phyloP scores from a whole-genome alignment of 2,329 filamentous ascomycete species.

The Colletotrichum plurivorum region DNA sequence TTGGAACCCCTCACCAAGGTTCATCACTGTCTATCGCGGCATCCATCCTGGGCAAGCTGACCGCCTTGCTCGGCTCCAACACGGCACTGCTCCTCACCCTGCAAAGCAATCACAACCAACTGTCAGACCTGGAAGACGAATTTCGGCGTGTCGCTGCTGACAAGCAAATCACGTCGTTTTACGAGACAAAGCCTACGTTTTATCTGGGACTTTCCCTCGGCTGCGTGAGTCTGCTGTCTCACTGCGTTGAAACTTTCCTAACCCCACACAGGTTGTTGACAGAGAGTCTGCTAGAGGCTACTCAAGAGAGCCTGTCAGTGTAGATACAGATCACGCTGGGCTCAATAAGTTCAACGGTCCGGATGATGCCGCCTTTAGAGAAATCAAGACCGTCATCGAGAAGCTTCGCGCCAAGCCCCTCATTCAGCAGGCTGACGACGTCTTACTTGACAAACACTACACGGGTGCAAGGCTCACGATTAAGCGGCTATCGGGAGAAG shows the following conservation, averaged over 20 bases:
- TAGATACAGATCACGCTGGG: background rate
- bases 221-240: background rate
- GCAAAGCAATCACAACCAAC: background rate
- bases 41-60: constrained; percentile 1
- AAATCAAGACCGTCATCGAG: constrained; percentile 39
- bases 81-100: background rate
- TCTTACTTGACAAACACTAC: constrained; percentile 45
- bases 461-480: constrained; percentile 47
- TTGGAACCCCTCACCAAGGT: constrained; percentile 19
- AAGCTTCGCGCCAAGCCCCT: constrained; percentile 38
- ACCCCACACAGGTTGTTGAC: background rate
- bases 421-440: constrained; percentile 38
- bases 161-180: background rate
- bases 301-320: background rate
- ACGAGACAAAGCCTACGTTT: constrained; percentile 1
- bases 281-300: constrained; percentile 1
- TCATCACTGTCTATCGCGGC: background rate
- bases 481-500: constrained; percentile 51
- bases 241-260: background rate
- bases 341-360: constrained; percentile 47
- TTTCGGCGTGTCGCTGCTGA: background rate
- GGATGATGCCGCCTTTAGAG: constrained; percentile 38
- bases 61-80: constrained; percentile 1
- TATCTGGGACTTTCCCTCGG: background rate
- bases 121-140: background rate